These are phyloP conservation scores for Bipolaris gigantea DNA, from an alignment of 2,329 filamentous ascomycete genomes.

Conservation along the genomic window DNA sequence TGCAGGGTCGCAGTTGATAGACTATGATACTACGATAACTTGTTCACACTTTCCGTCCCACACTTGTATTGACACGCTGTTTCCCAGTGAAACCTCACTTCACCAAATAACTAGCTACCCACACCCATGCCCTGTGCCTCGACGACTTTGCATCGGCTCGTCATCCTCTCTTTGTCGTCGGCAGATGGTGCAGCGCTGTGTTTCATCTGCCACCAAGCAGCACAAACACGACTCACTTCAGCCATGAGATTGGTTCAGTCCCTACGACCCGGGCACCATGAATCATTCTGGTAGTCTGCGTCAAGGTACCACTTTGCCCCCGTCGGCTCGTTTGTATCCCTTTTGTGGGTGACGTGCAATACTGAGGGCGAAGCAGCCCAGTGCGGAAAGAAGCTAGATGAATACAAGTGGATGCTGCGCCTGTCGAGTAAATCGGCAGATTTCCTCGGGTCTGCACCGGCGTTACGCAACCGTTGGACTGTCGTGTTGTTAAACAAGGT, in stretches of 20 bases:
- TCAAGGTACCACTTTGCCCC: slow-evolving; percentile 49
- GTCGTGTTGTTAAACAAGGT: slow-evolving; percentile 21
- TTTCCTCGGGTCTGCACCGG: slow-evolving; percentile 48
- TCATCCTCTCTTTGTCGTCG: slow-evolving; percentile 42
- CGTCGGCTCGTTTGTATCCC: slow-evolving; percentile 48
- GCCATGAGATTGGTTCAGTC: slow-evolving; percentile 52
- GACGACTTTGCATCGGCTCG: slow-evolving; percentile 49
- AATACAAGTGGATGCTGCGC: slow-evolving; percentile 49
- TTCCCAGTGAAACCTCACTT: background rate
- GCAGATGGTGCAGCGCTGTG: slow-evolving; percentile 37
- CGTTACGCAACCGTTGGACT: slow-evolving; percentile 27
- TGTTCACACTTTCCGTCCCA: background rate
- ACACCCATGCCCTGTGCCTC: too few relatives aligned
- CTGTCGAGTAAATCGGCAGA: slow-evolving; percentile 48
- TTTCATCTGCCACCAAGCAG: slow-evolving; percentile 48
- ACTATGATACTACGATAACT: background rate
- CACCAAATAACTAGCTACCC: background rate
- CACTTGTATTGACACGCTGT: background rate
- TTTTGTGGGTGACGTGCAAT: slow-evolving; percentile 43
- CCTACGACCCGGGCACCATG: slow-evolving; percentile 50
- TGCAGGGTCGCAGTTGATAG: background rate
- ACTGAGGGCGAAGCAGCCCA: slow-evolving; percentile 39
- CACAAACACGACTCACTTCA: slow-evolving; percentile 47
- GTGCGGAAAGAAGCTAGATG: slow-evolving; percentile 45
- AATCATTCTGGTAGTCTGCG: slow-evolving; percentile 53